Evolutionary conservation across 805 yeast genomes (phyloP).

Genomic region (Kodamaea sagamina): DNA sequence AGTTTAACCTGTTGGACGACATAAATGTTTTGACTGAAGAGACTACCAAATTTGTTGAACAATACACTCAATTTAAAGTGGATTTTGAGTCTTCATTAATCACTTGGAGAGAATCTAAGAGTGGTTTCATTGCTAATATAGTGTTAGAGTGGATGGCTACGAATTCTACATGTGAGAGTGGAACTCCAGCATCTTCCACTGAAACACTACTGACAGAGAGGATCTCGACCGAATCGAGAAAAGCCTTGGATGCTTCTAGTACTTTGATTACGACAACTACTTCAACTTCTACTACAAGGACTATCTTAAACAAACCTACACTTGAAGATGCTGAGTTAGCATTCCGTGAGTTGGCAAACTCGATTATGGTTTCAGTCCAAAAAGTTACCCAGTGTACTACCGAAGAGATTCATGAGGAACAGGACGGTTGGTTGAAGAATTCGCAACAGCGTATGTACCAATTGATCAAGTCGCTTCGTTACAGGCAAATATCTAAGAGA

Average conservation of each 20-base stretch:
- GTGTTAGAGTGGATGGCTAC: conserved; percentile 48
- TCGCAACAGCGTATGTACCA: conserved; percentile 48
- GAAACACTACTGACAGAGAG: not conserved
- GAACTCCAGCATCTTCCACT: not conserved
- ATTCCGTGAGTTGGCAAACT: conserved; percentile 54
- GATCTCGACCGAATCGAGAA: not conserved
- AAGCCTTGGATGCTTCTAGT: too few relatives aligned
- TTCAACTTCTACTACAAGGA: not conserved
- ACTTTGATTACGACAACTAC: too few relatives aligned
- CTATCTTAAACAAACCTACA: not conserved
- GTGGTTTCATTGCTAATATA: conserved; percentile 51
- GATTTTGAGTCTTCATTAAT: conserved; percentile 27
- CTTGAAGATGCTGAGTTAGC: conserved; percentile 40
- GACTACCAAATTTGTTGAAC: conserved; percentile 21
- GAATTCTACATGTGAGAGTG: conserved; percentile 9
- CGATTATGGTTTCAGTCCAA: conserved; percentile 70
- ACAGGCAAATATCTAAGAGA: conserved; percentile 35
- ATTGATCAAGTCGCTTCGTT: conserved; percentile 46
- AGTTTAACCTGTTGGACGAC: conserved; percentile 15
- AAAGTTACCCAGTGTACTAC: conserved; percentile 40
- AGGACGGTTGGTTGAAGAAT: conserved; percentile 66
- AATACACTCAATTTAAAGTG: conserved; percentile 22
- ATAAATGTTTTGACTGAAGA: conserved; percentile 15
- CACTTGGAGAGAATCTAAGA: conserved; percentile 35
- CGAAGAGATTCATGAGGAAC: conserved; percentile 40